Conservation (phyloP, 2,329 filamentous ascomycete species). For the Tolypocladium inflatum region DNA sequence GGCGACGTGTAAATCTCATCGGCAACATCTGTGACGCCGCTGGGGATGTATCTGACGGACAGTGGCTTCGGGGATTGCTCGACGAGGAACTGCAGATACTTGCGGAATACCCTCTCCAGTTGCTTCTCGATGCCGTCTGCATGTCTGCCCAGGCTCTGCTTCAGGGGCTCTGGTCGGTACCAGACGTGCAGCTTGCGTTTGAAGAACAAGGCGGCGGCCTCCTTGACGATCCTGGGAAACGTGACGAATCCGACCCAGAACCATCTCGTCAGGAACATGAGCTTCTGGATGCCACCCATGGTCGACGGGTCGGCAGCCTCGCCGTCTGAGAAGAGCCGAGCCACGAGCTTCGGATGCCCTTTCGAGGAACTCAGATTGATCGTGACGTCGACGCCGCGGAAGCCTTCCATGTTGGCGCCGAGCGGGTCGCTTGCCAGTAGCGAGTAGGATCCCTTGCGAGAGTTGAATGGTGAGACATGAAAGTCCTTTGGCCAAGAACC, state of each 20-base stretch:
- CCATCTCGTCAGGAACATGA: conserved; percentile 44
- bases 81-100: conserved; percentile 40
- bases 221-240: conserved; percentile 53
- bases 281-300: conserved; percentile 32
- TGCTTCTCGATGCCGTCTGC: conserved; percentile 39
- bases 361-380: conserved; percentile 54
- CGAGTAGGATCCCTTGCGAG: conserved; percentile 44
- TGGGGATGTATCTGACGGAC: conserved; percentile 42
- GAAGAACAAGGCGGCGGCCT: conserved; percentile 51
- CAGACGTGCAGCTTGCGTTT: conserved; percentile 50
- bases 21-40: conserved; percentile 30
- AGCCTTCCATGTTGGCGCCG: conserved; percentile 23
- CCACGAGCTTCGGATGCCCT: conserved; percentile 49
- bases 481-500: conserved; percentile 60
- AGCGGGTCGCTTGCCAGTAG: conserved; percentile 38
- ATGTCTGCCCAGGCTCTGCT: conserved; percentile 42
- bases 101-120: conserved; percentile 37
- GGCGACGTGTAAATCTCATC: conserved; percentile 29
- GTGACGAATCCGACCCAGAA: conserved; percentile 60
- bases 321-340: conserved; percentile 46
- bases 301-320: conserved; percentile 37
- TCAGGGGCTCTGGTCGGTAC: conserved; percentile 53
- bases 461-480: conserved; percentile 69
- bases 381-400: conserved; percentile 42
- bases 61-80: conserved; percentile 32